Conservation (phyloP, 257 asterid genomes). For the Nyctanthes arbortristis region DNA sequence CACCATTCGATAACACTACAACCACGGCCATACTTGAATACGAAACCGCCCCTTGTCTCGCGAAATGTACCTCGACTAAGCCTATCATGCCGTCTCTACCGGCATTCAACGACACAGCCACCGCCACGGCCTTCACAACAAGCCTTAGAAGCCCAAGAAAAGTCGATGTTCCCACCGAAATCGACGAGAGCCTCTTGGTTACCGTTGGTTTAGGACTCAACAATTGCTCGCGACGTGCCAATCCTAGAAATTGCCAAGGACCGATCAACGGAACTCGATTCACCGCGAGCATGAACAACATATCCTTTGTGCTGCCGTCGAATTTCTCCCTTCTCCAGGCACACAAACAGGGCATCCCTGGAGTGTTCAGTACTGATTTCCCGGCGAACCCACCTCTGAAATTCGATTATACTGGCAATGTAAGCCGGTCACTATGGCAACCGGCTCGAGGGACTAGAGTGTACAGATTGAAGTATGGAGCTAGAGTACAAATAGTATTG, state of each 20-base stretch:
- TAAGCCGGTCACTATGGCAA: constrained; percentile 81
- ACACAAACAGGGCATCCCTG: constrained; percentile 69
- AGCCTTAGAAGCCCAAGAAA: constrained; percentile 64
- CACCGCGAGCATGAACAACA: constrained; percentile 88
- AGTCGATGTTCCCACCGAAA: constrained; percentile 57
- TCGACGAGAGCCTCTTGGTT: constrained; percentile 73
- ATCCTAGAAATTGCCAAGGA: constrained; percentile 65
- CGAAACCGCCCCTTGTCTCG: constrained; percentile 52
- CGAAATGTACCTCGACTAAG: constrained; percentile 37
- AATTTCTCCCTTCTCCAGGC: constrained; percentile 77
- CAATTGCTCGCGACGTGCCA: constrained; percentile 58
- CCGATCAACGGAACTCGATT: constrained; percentile 91
- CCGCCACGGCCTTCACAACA: constrained; percentile 72
- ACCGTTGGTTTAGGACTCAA: constrained; percentile 83
- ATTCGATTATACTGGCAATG: constrained; percentile 85
- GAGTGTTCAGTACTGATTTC: constrained; percentile 79
- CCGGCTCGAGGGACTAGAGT: constrained; percentile 61
- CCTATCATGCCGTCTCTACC: constrained; percentile 64
- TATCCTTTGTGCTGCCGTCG: constrained; percentile 77
- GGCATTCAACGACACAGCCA: constrained; percentile 75
- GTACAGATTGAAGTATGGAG: constrained; percentile 67
- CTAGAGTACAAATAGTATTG: constrained; percentile 68
- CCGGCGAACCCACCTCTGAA: constrained; percentile 62
- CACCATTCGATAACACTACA: constrained; percentile 88
- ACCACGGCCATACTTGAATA: constrained; percentile 87